Evolutionary conservation across 2,329 filamentous ascomycete species (phyloP), one percentile per base, ranked within the genome.

Genomic region (Mycosphaerella sp.): DNA sequence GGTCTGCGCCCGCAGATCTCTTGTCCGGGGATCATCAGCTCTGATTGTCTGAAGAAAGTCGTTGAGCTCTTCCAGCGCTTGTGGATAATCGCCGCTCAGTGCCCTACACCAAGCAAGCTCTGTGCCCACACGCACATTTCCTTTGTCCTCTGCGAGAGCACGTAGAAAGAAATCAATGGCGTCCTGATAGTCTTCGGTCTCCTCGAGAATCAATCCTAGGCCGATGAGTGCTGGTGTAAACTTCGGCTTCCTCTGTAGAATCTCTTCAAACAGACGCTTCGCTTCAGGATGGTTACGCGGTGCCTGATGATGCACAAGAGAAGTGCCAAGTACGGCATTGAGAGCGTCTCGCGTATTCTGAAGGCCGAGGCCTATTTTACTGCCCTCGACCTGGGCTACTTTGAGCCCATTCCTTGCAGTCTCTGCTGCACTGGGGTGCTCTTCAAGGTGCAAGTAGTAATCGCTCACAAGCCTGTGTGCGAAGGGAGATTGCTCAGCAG

Each of bases 51-150:
- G 74, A 0, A 95, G 72, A 56, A 86, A 89, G 6, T 76, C 76
- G 63, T 90, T 80, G 0, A 98, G 76, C 58, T 89, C 86, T 1
- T 79, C 70, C 42, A 84, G 78, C 8, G 88, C 89, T 17, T 73
- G 73, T 49, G 78, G 71, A 68, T 89, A 85, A 64, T 95, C 84
- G 9, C 89, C 89, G 64, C 84, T 86, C 11, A 95, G 78, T 8
- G 90, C 88, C 66, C 87, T 89, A 59, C 93, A 90, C 93, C 93
- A 98, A 1, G 90, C 92, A 14, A 89, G 83, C 71, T 98, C 95
- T 12, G 87, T 86, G 52, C 83, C 85, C 42, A 98, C 85, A 31
- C 84, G 85, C 17, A 90, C 76, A 62, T 96, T 95, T 9, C 76
- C 75, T 2, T 78, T 74, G 65, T 95, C 89, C 23, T 87, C 81